phyloP scores from a whole-genome alignment of 495 filamentous ascomycete species.

The Podospora bellae-mahoneyi region DNA sequence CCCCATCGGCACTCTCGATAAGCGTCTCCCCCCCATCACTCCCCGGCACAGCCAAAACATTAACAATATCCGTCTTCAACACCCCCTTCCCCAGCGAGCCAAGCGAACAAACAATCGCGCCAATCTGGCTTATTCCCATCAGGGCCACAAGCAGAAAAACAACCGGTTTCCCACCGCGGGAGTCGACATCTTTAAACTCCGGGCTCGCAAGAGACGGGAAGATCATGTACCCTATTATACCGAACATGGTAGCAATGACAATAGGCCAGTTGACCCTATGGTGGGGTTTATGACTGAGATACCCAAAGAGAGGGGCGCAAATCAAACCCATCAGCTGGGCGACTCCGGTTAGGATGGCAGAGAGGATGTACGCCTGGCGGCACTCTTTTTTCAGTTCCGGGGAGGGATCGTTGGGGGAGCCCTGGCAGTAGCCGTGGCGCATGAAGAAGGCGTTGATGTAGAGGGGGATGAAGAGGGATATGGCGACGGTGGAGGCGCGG shows the following conservation, averaged over 20 bases:
- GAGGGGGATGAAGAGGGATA: slow-evolving; percentile 89
- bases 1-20: slow-evolving; percentile 25
- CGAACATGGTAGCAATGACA: slow-evolving; percentile 63
- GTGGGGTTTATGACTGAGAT: slow-evolving; percentile 58
- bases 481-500: slow-evolving; percentile 90
- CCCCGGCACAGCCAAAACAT: slow-evolving; percentile 15
- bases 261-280: slow-evolving; percentile 67
- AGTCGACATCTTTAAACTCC: slow-evolving; percentile 56
- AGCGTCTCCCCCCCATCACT: slow-evolving; percentile 29
- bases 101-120: slow-evolving; percentile 88
- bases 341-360: slow-evolving; percentile 78
- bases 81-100: slow-evolving; percentile 79
- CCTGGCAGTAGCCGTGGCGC: slow-evolving; percentile 69
- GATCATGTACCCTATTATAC: slow-evolving; percentile 68
- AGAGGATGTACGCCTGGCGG: slow-evolving; percentile 75
- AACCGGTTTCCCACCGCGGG: slow-evolving; percentile 56
- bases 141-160: slow-evolving; percentile 75
- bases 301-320: slow-evolving; percentile 83
- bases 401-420: slow-evolving; percentile 53
- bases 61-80: slow-evolving; percentile 51
- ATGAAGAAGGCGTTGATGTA: slow-evolving; percentile 89
- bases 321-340: slow-evolving; percentile 84
- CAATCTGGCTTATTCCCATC: slow-evolving; percentile 88
- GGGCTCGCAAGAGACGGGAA: slow-evolving; percentile 72
- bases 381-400: slow-evolving; percentile 77